Evolutionary conservation across 2,329 filamentous ascomycete genomes (phyloP).

Genomic region (Neonectria neomacrospora): DNA sequence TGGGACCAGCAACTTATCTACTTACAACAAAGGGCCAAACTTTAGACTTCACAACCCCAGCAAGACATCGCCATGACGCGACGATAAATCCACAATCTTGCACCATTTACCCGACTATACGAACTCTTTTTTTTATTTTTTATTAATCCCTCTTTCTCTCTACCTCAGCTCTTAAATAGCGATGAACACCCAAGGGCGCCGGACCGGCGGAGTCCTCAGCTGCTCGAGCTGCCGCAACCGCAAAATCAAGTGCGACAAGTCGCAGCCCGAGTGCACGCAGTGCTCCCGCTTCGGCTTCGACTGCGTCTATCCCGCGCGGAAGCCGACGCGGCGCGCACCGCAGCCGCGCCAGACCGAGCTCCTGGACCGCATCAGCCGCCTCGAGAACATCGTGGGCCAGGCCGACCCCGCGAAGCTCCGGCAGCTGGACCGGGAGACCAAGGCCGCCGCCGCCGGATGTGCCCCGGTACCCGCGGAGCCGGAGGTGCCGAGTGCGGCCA

Average conservation of each 20-base stretch:
- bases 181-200: conserved; percentile 37
- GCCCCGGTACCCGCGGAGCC: conserved; percentile 16
- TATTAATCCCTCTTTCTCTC: too few species aligned
- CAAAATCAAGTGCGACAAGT: conserved; percentile 70
- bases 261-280: conserved; percentile 62
- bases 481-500: conserved; percentile 31
- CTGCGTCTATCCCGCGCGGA: conserved; percentile 60
- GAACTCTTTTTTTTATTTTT: not conserved
- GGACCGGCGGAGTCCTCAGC: conserved; percentile 53
- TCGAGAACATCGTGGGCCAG: conserved; percentile 59
- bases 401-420: conserved; percentile 49
- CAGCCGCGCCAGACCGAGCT: conserved; percentile 57
- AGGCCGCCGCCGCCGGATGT: conserved; percentile 8
- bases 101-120: not conserved
- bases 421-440: conserved; percentile 39
- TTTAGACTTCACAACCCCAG: conserved; percentile 17
- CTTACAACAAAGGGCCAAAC: conserved; percentile 15
- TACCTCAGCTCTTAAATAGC: conserved; percentile 8
- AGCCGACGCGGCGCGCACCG: conserved; percentile 55
- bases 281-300: conserved; percentile 60
- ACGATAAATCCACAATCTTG: not conserved
- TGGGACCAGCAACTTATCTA: conserved; percentile 10
- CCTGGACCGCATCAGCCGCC: conserved; percentile 55
- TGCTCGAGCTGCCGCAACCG: conserved; percentile 72
- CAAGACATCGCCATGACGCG: not conserved